Evolutionary conservation across 208 protist genomes (phyloP).

Genomic region (Borovskyia barvae): DNA sequence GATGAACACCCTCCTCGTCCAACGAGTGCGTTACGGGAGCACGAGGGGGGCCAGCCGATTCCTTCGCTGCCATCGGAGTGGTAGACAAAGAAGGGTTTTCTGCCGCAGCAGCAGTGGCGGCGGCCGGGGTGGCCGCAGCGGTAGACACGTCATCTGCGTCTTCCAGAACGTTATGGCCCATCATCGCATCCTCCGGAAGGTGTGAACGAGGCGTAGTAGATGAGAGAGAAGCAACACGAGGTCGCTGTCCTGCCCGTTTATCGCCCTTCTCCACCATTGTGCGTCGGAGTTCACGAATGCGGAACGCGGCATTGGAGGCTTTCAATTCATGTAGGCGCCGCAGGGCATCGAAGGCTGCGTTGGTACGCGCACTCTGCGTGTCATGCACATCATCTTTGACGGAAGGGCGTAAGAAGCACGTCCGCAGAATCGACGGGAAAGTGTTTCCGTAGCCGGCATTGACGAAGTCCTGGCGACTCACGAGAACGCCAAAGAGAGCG

Average conservation of each 20-base stretch:
- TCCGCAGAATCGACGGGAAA: slow-evolving; percentile 35
- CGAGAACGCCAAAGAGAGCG: slow-evolving; percentile 60
- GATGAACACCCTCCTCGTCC: slow-evolving; percentile 30
- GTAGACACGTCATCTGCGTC: not conserved
- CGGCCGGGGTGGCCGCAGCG: not conserved
- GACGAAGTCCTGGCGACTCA: slow-evolving; percentile 59
- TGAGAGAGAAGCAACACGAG: too few relatives aligned
- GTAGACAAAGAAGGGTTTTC: not conserved
- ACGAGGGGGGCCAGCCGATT: too few relatives aligned
- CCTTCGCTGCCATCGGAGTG: too few relatives aligned
- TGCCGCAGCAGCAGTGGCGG: slow-evolving; percentile 2
- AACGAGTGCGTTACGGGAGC: slow-evolving; percentile 8
- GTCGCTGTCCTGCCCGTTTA: not conserved
- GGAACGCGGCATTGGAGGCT: slow-evolving; percentile 15
- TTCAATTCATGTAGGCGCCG: slow-evolving; percentile 51
- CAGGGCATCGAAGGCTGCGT: slow-evolving; percentile 59
- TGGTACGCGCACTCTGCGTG: slow-evolving; percentile 33
- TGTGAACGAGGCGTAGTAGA: too few relatives aligned
- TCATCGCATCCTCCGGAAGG: too few relatives aligned
- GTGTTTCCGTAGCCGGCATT: slow-evolving; percentile 64
- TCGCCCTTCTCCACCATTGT: slow-evolving; percentile 12
- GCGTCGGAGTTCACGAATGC: slow-evolving; percentile 23
- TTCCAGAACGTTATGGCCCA: not conserved
- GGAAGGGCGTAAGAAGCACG: slow-evolving; percentile 56
- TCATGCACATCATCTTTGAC: slow-evolving; percentile 45